phyloP scores from a whole-genome alignment of 2,329 filamentous ascomycete species.

The Fusarium pseudoanthophilum region DNA sequence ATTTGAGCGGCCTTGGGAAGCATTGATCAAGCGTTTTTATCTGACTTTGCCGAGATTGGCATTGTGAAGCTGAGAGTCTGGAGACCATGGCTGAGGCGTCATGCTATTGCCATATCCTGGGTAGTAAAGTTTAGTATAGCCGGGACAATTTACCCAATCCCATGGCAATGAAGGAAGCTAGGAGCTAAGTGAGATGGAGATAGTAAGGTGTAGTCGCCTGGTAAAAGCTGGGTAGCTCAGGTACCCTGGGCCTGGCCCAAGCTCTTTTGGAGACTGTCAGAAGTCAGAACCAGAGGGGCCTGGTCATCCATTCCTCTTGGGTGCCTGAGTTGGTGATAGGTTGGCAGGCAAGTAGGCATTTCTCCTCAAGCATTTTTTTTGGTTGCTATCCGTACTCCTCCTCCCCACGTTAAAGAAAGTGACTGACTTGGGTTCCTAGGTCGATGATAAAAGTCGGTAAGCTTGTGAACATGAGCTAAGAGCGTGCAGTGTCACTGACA shows the following conservation, averaged over 20 bases:
- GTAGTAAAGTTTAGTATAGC: slow-evolving; percentile 14
- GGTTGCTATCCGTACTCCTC: background rate
- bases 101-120: slow-evolving; percentile 15
- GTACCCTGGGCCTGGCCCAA: slow-evolving; percentile 26
- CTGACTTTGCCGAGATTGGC: slow-evolving; percentile 33
- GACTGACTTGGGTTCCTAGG: background rate
- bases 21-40: slow-evolving; percentile 10
- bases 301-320: background rate
- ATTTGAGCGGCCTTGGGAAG: slow-evolving; percentile 25
- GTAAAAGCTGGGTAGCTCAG: slow-evolving; percentile 21
- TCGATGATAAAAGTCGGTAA: slow-evolving; percentile 1
- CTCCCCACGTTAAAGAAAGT: background rate
- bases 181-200: slow-evolving; percentile 12
- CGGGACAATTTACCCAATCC: slow-evolving; percentile 34
- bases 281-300: slow-evolving; percentile 36
- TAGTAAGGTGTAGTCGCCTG: slow-evolving; percentile 10
- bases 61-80: slow-evolving; percentile 29
- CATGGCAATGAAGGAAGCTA: slow-evolving; percentile 24
- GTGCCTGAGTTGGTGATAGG: background rate
- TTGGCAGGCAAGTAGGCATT: background rate
- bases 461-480: background rate
- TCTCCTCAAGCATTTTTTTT: background rate
- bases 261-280: slow-evolving; percentile 36
- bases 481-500: background rate
- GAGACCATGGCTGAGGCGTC: slow-evolving; percentile 15